Evolutionary conservation across 768 basidiomycete genomes (phyloP).

Genomic region (Amylocystis lapponica): DNA sequence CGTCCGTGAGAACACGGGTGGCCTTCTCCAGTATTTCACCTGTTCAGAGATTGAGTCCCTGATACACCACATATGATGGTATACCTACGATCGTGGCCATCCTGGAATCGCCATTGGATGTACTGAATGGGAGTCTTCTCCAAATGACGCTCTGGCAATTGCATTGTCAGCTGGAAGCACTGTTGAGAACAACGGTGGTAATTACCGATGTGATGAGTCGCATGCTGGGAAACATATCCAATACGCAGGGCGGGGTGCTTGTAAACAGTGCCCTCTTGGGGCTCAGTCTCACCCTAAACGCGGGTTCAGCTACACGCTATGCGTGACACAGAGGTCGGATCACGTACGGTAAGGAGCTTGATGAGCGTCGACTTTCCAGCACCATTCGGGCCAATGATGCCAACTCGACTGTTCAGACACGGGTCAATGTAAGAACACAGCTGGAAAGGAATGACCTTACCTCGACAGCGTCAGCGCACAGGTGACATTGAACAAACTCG

Average conservation of each 20-base stretch:
- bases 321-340: constrained; percentile 1
- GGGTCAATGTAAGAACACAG: neutral
- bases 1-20: constrained; percentile 84
- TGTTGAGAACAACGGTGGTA: constrained; percentile 1
- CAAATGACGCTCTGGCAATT: constrained; percentile 69
- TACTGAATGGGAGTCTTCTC: constrained; percentile 97
- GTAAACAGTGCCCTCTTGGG: constrained; percentile 88
- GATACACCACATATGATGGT: constrained; percentile 1
- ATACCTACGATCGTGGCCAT: constrained; percentile 87
- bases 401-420: constrained; percentile 62
- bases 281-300: constrained; percentile 77
- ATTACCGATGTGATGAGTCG: constrained; percentile 89
- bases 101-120: constrained; percentile 99
- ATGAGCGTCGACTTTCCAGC: constrained; percentile 96
- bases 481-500: constrained; percentile 82
- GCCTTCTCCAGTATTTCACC: constrained; percentile 89
- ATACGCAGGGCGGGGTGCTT: constrained; percentile 93
- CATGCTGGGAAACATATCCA: constrained; percentile 96
- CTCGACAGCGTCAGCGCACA: constrained; percentile 92
- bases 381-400: constrained; percentile 89
- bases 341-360: constrained; percentile 79
- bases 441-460: constrained; percentile 30
- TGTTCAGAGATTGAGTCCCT: constrained; percentile 23
- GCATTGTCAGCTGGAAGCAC: constrained; percentile 11
- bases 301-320: neutral